Percentiles rank a stretch among this genome's conserved stretches.
phyloP scores from a whole-genome alignment of 2,329 filamentous ascomycete species.

The Penicillium sp. region DNA sequence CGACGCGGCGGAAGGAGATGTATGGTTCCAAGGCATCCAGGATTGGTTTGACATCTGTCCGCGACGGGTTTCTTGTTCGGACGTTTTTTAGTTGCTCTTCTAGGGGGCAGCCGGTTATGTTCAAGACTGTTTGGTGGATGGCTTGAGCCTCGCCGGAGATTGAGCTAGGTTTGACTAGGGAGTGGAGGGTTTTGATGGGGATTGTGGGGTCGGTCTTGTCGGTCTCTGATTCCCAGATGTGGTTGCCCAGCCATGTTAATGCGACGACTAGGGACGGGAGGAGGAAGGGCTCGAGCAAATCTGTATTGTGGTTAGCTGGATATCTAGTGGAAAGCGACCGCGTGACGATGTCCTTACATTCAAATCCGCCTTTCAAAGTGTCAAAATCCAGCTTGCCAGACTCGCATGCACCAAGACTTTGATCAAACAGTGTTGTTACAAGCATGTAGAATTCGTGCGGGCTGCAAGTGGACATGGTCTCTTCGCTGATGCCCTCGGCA shows the following conservation, averaged over 20 bases:
- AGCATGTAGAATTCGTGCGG: conserved; percentile 64
- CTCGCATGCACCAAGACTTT: conserved; percentile 59
- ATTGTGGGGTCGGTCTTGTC: conserved; percentile 52
- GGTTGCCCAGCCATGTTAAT: conserved; percentile 57
- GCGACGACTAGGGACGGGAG: conserved; percentile 60
- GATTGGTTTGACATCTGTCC: conserved; percentile 53
- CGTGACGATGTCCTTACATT: conserved; percentile 48
- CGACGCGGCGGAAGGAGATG: conserved; percentile 50
- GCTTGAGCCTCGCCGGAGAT: conserved; percentile 59
- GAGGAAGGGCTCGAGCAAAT: conserved; percentile 62
- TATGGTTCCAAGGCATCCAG: conserved; percentile 52
- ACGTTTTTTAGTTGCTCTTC: conserved; percentile 53
- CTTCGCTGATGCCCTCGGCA: conserved; percentile 61
- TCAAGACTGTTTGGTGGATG: conserved; percentile 60
- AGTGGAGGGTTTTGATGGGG: conserved; percentile 54
- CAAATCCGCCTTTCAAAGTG: conserved; percentile 59
- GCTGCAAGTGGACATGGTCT: conserved; percentile 62
- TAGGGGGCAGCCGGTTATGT: conserved; percentile 53
- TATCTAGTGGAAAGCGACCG: background rate
- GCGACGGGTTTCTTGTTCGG: conserved; percentile 48
- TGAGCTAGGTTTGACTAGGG: conserved; percentile 55
- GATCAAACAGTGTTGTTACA: conserved; percentile 60
- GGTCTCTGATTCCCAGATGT: conserved; percentile 50
- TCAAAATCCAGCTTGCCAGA: conserved; percentile 55
- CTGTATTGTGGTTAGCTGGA: conserved; percentile 31